phyloP scores from a whole-genome alignment of 768 basidiomycete species.

The Psilocybe cubensis region DNA sequence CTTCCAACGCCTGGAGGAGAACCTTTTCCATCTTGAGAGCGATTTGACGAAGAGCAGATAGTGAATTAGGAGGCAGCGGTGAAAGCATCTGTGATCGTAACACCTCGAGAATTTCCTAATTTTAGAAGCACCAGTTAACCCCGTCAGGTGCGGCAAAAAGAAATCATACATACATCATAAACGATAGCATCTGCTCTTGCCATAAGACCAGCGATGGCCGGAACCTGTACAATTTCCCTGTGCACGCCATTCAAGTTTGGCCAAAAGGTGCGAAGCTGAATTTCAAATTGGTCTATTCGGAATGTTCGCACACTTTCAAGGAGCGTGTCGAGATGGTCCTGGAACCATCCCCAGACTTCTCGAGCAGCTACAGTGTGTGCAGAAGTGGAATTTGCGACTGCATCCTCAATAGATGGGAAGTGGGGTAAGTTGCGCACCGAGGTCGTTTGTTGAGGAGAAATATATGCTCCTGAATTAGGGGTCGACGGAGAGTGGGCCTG shows the following conservation, averaged over 20 bases:
- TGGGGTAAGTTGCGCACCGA: conserved; percentile 79
- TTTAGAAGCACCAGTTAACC: conserved; percentile 20
- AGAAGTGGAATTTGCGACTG: conserved; percentile 73
- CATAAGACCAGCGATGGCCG: conserved; percentile 87
- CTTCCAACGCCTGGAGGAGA: conserved; percentile 76
- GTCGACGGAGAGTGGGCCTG: conserved; percentile 62
- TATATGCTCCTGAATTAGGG: conserved; percentile 47
- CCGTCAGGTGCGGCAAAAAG: not conserved
- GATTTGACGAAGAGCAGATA: conserved; percentile 76
- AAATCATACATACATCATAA: conserved; percentile 86
- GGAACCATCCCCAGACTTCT: conserved; percentile 92
- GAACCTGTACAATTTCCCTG: conserved; percentile 88
- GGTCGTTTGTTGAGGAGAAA: conserved; percentile 51
- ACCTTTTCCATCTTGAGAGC: conserved; percentile 94
- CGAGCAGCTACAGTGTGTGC: conserved; percentile 79
- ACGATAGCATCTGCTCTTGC: conserved; percentile 88
- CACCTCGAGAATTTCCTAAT: conserved; percentile 84
- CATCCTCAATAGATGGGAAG: conserved; percentile 88
- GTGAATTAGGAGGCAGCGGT: conserved; percentile 66
- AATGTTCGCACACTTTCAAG: conserved; percentile 77
- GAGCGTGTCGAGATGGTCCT: conserved; percentile 85
- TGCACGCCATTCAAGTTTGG: conserved; percentile 70
- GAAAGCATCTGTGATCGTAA: conserved; percentile 85
- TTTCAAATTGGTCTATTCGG: conserved; percentile 90
- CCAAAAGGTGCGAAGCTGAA: conserved; percentile 89